phyloP scores from a whole-genome alignment of 768 basidiomycete genomes.

The Boletus subparvulus region DNA sequence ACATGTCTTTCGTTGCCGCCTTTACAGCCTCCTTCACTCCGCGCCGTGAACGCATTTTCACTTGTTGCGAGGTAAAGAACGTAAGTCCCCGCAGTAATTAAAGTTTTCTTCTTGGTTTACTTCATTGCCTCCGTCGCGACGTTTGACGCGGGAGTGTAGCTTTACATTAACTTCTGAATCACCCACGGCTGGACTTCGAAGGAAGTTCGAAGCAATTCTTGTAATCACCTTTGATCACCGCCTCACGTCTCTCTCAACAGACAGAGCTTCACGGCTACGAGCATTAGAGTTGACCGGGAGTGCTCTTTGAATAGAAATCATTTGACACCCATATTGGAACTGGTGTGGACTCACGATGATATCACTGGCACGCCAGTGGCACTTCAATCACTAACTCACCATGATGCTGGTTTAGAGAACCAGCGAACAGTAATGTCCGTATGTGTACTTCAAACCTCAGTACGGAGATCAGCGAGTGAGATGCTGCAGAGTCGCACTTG shows the following conservation, averaged over 20 bases:
- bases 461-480: not conserved
- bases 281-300: not conserved
- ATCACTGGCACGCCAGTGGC: too few relatives aligned
- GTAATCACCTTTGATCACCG: slow-evolving; percentile 16
- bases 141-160: slow-evolving; percentile 1
- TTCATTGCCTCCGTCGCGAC: slow-evolving; percentile 10
- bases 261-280: not conserved
- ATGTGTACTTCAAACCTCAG: not conserved
- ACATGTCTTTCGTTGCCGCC: slow-evolving; percentile 8
- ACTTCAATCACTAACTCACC: too few relatives aligned
- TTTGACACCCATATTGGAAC: not conserved
- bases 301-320: not conserved
- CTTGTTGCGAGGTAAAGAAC: slow-evolving; percentile 21
- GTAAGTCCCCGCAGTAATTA: slow-evolving; percentile 23
- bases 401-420: not conserved
- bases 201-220: slow-evolving; percentile 1
- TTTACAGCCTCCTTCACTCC: slow-evolving; percentile 22
- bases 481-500: slow-evolving; percentile 1
- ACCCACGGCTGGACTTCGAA: not conserved
- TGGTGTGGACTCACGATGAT: not conserved
- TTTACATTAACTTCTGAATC: not conserved
- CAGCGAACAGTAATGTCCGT: not conserved
- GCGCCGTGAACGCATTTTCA: slow-evolving; percentile 13
- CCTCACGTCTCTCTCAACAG: not conserved
- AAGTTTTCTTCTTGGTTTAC: slow-evolving; percentile 10